These are phyloP conservation scores for Naganishia cerealis DNA, from an alignment of 1,284 basidiomycete species.

Conservation along the genomic window DNA sequence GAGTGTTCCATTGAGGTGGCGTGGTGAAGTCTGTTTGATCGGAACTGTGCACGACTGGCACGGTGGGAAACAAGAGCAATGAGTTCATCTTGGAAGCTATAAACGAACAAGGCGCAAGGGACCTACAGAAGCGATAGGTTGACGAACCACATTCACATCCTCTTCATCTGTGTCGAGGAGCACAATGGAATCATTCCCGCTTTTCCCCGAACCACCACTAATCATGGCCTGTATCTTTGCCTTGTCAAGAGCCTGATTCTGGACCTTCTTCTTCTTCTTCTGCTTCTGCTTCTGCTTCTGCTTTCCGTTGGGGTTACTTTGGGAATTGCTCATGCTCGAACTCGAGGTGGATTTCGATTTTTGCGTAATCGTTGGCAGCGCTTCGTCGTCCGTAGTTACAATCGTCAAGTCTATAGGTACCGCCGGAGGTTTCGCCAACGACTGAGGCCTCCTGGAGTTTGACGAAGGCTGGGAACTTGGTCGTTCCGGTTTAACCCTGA, in stretches of 20 bases:
- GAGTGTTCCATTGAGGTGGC: neutral
- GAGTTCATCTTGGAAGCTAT: neutral
- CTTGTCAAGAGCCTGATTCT: neutral
- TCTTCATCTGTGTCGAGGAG: slow-evolving; percentile 23
- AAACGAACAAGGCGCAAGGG: neutral
- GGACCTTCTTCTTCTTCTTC: slow-evolving; percentile 5
- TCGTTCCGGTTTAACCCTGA: slow-evolving; percentile 5
- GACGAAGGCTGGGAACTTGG: neutral
- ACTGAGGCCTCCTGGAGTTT: neutral
- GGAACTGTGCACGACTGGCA: neutral
- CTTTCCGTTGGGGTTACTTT: neutral
- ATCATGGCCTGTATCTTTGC: slow-evolving; percentile 11
- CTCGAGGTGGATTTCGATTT: slow-evolving; percentile 1
- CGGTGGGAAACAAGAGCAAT: neutral
- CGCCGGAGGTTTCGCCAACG: neutral
- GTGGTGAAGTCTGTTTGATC: neutral
- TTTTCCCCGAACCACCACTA: slow-evolving; percentile 19
- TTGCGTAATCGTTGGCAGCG: neutral
- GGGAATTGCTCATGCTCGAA: neutral
- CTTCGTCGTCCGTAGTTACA: slow-evolving; percentile 8
- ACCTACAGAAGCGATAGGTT: slow-evolving; percentile 1
- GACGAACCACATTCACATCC: neutral
- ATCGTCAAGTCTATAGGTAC: slow-evolving; percentile 5
- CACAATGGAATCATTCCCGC: slow-evolving; percentile 16
- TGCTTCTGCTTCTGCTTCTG: slow-evolving; percentile 14